Evolutionary conservation across 2,329 filamentous ascomycete species (phyloP), one percentile per base, ranked within the genome.

Genomic region (Arachnomyces sp.): DNA sequence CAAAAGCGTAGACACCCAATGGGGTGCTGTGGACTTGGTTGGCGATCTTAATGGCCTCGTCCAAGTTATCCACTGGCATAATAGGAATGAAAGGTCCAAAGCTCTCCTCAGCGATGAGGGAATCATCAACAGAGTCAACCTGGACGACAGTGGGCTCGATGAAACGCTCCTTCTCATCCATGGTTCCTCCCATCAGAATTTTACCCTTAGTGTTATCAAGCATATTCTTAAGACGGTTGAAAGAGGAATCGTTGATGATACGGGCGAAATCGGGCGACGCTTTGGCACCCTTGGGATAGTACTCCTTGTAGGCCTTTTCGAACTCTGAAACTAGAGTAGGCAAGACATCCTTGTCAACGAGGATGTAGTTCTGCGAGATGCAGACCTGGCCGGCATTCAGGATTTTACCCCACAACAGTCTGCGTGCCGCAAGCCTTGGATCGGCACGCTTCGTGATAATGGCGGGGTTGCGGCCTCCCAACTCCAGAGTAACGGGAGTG

Each of bases 61-160:
- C 84, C n/a, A 95, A 71, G 51, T 78, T 74, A 48, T 86, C 76
- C 40, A 87, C 82, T 0, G 87, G 75, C 39, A 94, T 67, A 47
- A 96, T 79, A 47, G 85, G 81, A 50, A 94, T 87, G 44, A 94
- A 73, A n/a, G 92, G 92, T 5, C 90, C 92, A 58, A 98, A 98
- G 32, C 81, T 86, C 67, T 98, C 92, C 47, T 94, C 78, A 16
- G 68, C 67, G 56, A 95, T 75, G 63, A 95, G 77, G 6, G 81
- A 74, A 64, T 94, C 90, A 36, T 89, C 74, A 12, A 75, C 58
- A 46, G 78, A 79, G 49, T 84, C 73, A 29, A 95, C 82, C 45
- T 86, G 73, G n/a, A 98, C 80, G n/a, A 90, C 79, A 0, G 92
- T 98, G 1, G 89, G 86, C 59, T 90, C 87, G 51, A 98, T 92